Evolutionary conservation across 2,329 filamentous ascomycete genomes (phyloP).

Genomic region (Beauveria medogensis): DNA sequence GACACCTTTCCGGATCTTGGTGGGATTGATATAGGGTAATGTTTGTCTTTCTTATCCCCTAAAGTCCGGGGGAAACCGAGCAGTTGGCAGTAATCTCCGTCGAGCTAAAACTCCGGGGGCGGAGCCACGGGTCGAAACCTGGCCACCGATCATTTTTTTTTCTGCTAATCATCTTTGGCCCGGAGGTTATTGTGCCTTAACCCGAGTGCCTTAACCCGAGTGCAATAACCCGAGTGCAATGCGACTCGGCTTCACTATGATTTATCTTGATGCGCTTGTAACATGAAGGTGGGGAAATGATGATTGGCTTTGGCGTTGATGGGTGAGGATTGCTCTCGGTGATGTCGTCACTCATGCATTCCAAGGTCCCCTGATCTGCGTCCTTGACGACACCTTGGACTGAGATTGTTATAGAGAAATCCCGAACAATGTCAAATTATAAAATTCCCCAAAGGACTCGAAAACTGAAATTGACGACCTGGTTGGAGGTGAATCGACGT

Average conservation of each 20-base stretch:
- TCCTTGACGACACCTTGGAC: too few relatives aligned
- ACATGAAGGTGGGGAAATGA: too few relatives aligned
- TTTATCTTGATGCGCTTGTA: not conserved
- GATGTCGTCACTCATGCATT: too few relatives aligned
- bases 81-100: not conserved
- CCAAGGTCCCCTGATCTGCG: too few relatives aligned
- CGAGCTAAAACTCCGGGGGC: not conserved
- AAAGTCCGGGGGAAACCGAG: not conserved
- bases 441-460: not conserved
- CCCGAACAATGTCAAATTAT: not conserved
- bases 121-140: not conserved
- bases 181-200: not conserved
- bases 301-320: too few relatives aligned
- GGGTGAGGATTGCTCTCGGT: too few relatives aligned
- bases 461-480: not conserved
- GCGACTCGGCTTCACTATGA: too few relatives aligned
- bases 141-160: not conserved
- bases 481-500: slow-evolving; percentile 3
- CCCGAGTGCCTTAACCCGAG: not conserved
- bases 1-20: not conserved
- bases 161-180: not conserved
- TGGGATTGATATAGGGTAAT: not conserved
- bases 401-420: too few relatives aligned
- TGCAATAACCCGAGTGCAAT: too few relatives aligned
- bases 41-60: not conserved